Evolutionary conservation across 208 protist genomes (phyloP).

Genomic region (Crithidia bombi): DNA sequence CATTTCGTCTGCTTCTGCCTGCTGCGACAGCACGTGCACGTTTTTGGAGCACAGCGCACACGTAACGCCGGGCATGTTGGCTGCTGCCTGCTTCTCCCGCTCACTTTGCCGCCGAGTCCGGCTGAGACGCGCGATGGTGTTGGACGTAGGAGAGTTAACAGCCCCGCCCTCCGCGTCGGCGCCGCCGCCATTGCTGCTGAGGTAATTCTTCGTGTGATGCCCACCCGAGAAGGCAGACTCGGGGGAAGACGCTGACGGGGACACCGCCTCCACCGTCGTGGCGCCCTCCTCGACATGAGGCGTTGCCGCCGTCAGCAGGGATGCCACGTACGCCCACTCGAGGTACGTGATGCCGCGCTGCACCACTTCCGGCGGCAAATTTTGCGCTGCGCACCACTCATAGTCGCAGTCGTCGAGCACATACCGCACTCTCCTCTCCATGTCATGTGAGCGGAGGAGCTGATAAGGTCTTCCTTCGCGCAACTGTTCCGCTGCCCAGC

Average conservation of each 20-base stretch:
- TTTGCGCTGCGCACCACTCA: slow-evolving; percentile 54
- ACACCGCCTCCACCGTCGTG: neutral
- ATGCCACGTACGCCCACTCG: slow-evolving; percentile 67
- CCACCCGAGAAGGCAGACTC: neutral
- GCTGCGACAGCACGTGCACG: slow-evolving; percentile 23
- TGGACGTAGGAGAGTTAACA: slow-evolving; percentile 3
- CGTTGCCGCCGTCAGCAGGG: slow-evolving; percentile 35
- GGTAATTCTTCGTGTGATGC: neutral
- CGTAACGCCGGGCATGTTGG: neutral
- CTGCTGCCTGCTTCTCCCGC: neutral
- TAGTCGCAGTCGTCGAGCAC: slow-evolving; percentile 74
- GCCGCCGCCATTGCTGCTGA: neutral
- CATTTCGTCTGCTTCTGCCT: neutral
- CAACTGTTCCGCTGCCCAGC: slow-evolving; percentile 45
- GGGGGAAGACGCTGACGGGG: neutral
- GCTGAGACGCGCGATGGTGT: slow-evolving; percentile 1
- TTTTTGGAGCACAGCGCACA: slow-evolving; percentile 45
- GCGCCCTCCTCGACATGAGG: slow-evolving; percentile 5
- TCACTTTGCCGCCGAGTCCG: slow-evolving; percentile 8
- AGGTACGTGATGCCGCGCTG: slow-evolving; percentile 60
- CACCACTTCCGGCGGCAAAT: slow-evolving; percentile 39
- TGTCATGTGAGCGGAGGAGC: slow-evolving; percentile 42
- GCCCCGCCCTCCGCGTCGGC: neutral
- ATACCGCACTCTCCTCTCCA: slow-evolving; percentile 60
- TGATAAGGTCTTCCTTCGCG: slow-evolving; percentile 48